A percentile compares a stretch with the other conserved stretches of the same genome.
These are phyloP conservation scores for Paraglomus brasilianum DNA, from an alignment of 192 early-diverging fungal species.

Conservation along the genomic window DNA sequence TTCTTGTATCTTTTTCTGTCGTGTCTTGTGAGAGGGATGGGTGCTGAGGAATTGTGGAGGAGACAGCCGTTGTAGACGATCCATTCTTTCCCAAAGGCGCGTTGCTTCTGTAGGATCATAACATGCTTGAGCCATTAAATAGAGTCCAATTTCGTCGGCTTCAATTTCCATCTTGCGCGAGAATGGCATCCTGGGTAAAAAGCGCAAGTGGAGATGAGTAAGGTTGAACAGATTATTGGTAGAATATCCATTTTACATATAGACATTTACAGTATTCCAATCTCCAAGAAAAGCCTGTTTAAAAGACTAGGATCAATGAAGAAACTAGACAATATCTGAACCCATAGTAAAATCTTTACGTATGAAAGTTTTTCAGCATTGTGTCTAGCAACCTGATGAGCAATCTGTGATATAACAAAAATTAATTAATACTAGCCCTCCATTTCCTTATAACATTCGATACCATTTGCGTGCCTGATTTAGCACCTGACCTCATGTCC, in stretches of 20 bases:
- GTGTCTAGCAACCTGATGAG: conserved; percentile 90
- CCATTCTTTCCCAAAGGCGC: conserved; percentile 84
- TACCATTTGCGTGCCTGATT: background rate
- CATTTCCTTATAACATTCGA: too few relatives aligned
- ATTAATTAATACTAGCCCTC: too few relatives aligned
- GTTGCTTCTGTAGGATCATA: conserved; percentile 82
- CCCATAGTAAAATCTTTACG: conserved; percentile 58
- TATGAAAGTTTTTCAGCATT: conserved; percentile 86
- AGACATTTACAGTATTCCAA: conserved; percentile 62
- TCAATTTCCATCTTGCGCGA: conserved; percentile 87
- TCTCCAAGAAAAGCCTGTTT: conserved; percentile 59
- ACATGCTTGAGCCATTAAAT: conserved; percentile 90
- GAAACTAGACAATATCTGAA: conserved; percentile 59
- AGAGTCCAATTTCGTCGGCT: conserved; percentile 88
- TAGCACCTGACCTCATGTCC: conserved; percentile 69
- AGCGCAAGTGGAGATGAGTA: background rate
- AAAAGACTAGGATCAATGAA: conserved; percentile 69
- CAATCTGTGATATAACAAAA: conserved; percentile 47
- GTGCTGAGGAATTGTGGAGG: conserved; percentile 76
- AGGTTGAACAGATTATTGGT: background rate
- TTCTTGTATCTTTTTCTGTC: conserved; percentile 60
- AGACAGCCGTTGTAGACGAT: conserved; percentile 31
- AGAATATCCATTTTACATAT: background rate
- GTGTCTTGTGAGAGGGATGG: conserved; percentile 73
- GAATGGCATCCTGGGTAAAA: conserved; percentile 61